Base-by-base conservation (phyloP, 1,284 basidiomycete genomes). In the Irpex sp. region DNA sequence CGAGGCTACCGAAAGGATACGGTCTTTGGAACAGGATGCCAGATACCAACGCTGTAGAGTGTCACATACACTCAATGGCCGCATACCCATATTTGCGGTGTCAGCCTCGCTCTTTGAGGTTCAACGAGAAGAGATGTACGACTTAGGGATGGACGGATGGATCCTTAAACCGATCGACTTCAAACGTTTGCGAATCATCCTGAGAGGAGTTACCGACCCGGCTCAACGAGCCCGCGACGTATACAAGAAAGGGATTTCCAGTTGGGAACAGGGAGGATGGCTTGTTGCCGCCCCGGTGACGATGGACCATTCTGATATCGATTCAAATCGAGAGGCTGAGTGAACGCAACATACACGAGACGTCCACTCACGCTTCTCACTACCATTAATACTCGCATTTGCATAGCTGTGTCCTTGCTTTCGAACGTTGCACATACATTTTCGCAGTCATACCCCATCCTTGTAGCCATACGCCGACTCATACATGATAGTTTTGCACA, bases 101-200 rank as follows among this genome's bases (percentile, higher is more conserved):
- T 93, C 90, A 8, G 92, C 92, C 0, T 93, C 91, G 3, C 77
- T 94, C 26, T 77, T 80, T 44, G 89, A 92, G 68, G 76, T 78
- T 31, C 87, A 92, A 72, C 79, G 86, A 2, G 75, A 81, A 0
- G 83, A 88, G 64, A 79, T 94, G 64, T 76, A 78, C 4, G 75
- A 80, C 21, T 78, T 82, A 54, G 86, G 92, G 54, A 85, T 94
- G 75, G 92, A 94, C 71, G 93, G 92, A 7, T 94, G 91, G 92
- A 84, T 94, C n/a, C 76, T 94, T 64, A 94, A 94, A 75, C 93
- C 92, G 0, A 89, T 94, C 65, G 86, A 93, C 72, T 94, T 93
- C 76, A 84, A 83, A 65, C 81, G 92, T 11, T 79, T 94, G 4
- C 76, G 81, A n/a, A 70, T 74, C 2, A 80, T 94, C 31, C 73